Conservation (phyloP, 352 stramenopile species). For the Pythium sukuiense region DNA sequence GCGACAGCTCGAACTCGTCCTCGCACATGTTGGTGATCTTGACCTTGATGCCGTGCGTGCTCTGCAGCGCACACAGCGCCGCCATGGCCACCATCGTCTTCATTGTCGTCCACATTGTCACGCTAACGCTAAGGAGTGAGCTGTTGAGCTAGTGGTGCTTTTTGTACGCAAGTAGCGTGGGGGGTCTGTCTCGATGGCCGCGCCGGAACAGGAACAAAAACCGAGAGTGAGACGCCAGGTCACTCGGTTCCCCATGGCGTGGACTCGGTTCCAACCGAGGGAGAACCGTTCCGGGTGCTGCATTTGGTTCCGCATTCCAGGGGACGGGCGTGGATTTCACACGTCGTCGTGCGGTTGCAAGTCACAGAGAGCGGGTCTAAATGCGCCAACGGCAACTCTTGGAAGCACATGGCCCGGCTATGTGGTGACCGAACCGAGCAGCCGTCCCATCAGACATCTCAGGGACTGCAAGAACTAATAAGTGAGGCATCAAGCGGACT, state of each 20-base stretch:
- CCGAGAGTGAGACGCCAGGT: constrained; percentile 6
- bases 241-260: background rate
- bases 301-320: background rate
- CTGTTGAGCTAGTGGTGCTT: background rate
- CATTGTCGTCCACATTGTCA: constrained; percentile 16
- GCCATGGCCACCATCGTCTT: constrained; percentile 14
- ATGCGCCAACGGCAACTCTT: constrained; percentile 8
- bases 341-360: constrained; percentile 3
- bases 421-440: constrained; percentile 5
- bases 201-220: constrained; percentile 11
- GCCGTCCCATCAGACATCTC: constrained; percentile 6
- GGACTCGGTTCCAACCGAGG: background rate
- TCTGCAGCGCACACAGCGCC: constrained; percentile 9
- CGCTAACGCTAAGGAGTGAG: background rate
- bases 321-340: constrained; percentile 3
- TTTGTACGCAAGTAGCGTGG: background rate
- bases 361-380: background rate
- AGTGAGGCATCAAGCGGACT: background rate
- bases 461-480: background rate
- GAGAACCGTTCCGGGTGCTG: no score
- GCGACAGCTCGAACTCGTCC: constrained; percentile 24
- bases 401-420: background rate
- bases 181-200: background rate
- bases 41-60: constrained; percentile 17
- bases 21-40: constrained; percentile 28